These are phyloP conservation scores for Alternaria arborescens DNA, from an alignment of 2,329 filamentous ascomycete species.

Conservation along the genomic window DNA sequence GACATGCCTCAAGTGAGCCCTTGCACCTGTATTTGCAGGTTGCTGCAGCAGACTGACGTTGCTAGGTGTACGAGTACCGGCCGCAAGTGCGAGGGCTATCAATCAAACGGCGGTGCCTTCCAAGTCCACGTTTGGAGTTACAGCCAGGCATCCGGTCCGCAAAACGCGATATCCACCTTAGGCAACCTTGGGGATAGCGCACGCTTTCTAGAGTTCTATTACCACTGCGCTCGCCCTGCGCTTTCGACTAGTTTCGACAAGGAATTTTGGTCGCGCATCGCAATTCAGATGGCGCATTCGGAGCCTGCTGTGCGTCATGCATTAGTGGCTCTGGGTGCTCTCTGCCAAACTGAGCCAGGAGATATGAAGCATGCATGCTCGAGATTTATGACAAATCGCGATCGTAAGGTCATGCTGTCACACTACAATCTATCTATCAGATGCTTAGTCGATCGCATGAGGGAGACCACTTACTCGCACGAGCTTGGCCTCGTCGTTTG, in stretches of 20 bases:
- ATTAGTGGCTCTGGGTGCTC: constrained; percentile 53
- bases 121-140: constrained; percentile 11
- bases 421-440: constrained; percentile 56
- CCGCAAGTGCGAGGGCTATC: constrained; percentile 43
- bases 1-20: constrained; percentile 29
- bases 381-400: constrained; percentile 11
- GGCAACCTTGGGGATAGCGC: constrained; percentile 25
- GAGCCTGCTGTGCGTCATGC: constrained; percentile 57
- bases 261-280: constrained; percentile 54
- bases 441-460: constrained; percentile 43
- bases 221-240: constrained; percentile 46
- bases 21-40: neutral
- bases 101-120: constrained; percentile 7
- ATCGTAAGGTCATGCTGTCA: constrained; percentile 41
- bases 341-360: constrained; percentile 36
- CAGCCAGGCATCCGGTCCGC: constrained; percentile 6
- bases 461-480: constrained; percentile 44
- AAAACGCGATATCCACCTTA: constrained; percentile 14
- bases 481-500: constrained; percentile 54
- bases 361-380: constrained; percentile 28
- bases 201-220: constrained; percentile 54
- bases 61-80: constrained; percentile 41
- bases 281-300: constrained; percentile 53
- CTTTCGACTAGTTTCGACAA: constrained; percentile 46
- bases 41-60: constrained; percentile 5